Base-by-base conservation (phyloP, 2,329 filamentous ascomycete species). In the Colletotrichum noveboracense region DNA sequence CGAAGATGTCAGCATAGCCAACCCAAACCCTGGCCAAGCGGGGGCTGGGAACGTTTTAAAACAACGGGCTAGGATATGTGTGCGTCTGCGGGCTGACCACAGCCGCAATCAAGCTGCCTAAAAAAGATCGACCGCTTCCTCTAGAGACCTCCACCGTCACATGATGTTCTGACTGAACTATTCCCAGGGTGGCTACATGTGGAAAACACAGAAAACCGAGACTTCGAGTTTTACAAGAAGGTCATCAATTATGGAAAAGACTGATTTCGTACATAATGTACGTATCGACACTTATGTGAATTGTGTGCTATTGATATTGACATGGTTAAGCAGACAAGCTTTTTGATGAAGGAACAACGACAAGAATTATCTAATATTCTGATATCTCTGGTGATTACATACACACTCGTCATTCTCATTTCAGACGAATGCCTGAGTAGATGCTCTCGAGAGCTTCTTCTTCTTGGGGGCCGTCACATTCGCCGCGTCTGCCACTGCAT, bases 51-150 rank as follows among this genome's bases (percentile, higher is more conserved):
- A 52, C n/a, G 10, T 52, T 52, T 52, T 21, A 21, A 52, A 52
- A 52, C 21, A 52, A 52, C 10, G 43, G 43, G 4, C 43, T 7
- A 52, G 43, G 0, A 52, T 21, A 52, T 52, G 43, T 52, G 43
- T 21, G 43, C 43, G n/a, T 52, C 43, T 52, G 43, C 43, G 43
- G 43, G 43, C 43, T 52, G 43, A 52, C n/a, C 43, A 52, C 43
- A 21, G 43, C 43, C 43, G n/a, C n/a, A 52, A 21, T 52, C 0
- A 52, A 1, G 43, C 43, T 52, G 43, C 43, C 0, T 1, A 21
- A 1, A 13, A 13, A 52, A 24, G n/a, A 52, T 52, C 43, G 43
- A 52, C n/a, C 43, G 10, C 43, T 52, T 21, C 43, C 1, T 52
- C 1, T 21, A 21, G 0, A 52, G 43, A 21, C 43, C 43, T 52